These are phyloP conservation scores for Mycena sanguinolenta DNA, from an alignment of 768 basidiomycete species.

Conservation along the genomic window DNA sequence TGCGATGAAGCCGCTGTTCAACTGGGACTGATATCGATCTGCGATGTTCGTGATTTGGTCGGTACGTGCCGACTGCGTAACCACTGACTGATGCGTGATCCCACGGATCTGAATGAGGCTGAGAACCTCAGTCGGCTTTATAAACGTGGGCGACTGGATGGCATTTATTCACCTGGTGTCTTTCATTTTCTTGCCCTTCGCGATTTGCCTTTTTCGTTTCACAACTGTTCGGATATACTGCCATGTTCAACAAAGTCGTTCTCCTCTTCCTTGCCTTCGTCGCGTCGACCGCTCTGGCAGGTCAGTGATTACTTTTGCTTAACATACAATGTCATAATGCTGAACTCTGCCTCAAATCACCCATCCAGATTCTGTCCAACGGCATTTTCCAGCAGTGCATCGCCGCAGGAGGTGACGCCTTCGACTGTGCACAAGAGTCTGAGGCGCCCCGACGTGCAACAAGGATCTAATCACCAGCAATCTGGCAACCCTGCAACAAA, in stretches of 20 bases:
- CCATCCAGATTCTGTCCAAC: background rate
- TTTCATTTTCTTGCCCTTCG: slow-evolving; percentile 1
- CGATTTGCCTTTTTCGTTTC: background rate
- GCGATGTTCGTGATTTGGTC: too few species aligned
- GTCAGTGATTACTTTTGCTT: background rate
- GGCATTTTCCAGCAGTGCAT: background rate
- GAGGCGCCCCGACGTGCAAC: slow-evolving; percentile 2
- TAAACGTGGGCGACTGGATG: background rate
- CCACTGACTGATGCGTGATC: too few species aligned
- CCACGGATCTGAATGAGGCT: too few species aligned
- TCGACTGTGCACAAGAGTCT: background rate
- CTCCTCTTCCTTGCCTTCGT: background rate
- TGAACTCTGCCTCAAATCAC: background rate
- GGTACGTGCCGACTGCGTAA: too few species aligned
- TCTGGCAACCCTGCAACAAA: background rate
- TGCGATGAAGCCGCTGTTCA: too few species aligned
- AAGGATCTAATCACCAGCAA: slow-evolving; percentile 2
- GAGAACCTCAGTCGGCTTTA: too few species aligned
- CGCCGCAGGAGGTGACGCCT: background rate
- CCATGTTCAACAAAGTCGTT: slow-evolving; percentile 16
- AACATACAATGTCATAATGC: background rate
- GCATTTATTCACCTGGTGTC: slow-evolving; percentile 13
- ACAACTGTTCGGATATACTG: background rate
- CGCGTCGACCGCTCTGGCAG: slow-evolving; percentile 4
- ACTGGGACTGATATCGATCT: too few species aligned